Percentiles rank a stretch among this genome's conserved stretches.
phyloP scores from a whole-genome alignment of 345 rosid genomes.

The Ricinus communis region DNA sequence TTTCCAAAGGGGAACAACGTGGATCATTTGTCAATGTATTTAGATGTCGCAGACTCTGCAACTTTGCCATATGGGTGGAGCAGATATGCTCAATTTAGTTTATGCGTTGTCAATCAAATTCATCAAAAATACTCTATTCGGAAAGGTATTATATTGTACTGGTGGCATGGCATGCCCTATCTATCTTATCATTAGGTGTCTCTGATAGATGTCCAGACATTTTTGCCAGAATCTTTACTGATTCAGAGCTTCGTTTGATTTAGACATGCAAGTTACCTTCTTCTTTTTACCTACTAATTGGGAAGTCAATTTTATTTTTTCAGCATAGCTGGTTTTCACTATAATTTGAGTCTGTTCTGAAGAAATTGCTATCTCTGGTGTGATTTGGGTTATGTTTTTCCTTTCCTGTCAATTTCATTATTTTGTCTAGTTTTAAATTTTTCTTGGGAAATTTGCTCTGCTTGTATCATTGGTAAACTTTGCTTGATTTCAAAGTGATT shows the following conservation, averaged over 20 bases:
- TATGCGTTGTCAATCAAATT: constrained; percentile 42
- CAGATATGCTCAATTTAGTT: constrained; percentile 44
- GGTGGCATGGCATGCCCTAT: background rate
- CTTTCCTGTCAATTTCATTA: background rate
- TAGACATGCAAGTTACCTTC: background rate
- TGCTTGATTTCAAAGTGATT: too few species aligned
- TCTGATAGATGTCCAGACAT: too few species aligned
- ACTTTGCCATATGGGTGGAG: constrained; percentile 51
- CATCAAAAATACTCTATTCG: constrained; percentile 32
- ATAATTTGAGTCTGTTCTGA: background rate
- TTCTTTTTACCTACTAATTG: background rate
- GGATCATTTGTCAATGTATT: constrained; percentile 39
- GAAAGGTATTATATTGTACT: constrained; percentile 30
- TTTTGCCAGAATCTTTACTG: too few species aligned
- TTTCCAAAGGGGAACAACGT: constrained; percentile 50
- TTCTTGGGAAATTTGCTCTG: too few species aligned
- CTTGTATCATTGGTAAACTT: background rate
- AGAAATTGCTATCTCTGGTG: background rate
- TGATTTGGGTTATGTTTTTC: background rate
- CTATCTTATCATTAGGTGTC: constrained; percentile 5
- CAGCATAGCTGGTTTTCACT: too few species aligned
- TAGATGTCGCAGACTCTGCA: constrained; percentile 47
- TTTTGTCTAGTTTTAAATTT: background rate
- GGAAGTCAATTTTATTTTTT: too few species aligned
- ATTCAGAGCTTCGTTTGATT: too few species aligned